These are phyloP conservation scores for Trametes maxima DNA, from an alignment of 768 basidiomycete species.

Conservation along the genomic window DNA sequence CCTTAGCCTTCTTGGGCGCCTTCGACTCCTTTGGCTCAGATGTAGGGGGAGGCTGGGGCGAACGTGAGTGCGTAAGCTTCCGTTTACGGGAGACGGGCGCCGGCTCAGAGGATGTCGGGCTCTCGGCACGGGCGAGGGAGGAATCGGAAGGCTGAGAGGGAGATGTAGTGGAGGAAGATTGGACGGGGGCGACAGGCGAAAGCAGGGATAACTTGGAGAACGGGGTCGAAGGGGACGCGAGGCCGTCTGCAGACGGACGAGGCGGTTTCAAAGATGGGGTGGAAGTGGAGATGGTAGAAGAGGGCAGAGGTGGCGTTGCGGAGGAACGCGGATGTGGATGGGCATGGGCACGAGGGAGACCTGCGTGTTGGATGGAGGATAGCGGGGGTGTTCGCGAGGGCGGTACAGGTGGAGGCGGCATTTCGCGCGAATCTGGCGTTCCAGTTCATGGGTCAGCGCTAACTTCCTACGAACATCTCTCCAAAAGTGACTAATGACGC, in stretches of 20 bases:
- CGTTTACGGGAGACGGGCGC: constrained; percentile 1
- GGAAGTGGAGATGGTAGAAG: background rate
- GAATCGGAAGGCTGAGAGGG: constrained; percentile 9
- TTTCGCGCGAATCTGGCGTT: constrained; percentile 38
- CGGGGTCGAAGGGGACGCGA: constrained; percentile 47
- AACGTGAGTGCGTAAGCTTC: background rate
- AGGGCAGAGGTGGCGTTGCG: background rate
- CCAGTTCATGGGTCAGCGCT: background rate
- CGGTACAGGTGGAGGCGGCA: constrained; percentile 58
- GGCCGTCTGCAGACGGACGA: constrained; percentile 5
- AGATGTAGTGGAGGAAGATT: background rate
- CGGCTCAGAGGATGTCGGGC: background rate
- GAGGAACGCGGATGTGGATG: background rate
- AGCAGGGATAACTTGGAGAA: constrained; percentile 57
- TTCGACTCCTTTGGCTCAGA: background rate
- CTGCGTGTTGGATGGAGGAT: constrained; percentile 27
- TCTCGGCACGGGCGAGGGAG: background rate
- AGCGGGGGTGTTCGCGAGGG: constrained; percentile 46
- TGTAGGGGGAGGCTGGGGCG: background rate
- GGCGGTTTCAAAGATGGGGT: background rate
- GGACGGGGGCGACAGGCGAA: constrained; percentile 33
- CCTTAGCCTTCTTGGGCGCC: background rate
- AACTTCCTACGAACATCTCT: background rate
- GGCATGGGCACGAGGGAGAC: constrained; percentile 14
- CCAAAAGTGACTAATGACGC: constrained; percentile 4